Percentiles rank a stretch among this genome's conserved stretches.
Conservation (phyloP, 2,329 filamentous ascomycete genomes). For the Neonectria magnoliae region DNA sequence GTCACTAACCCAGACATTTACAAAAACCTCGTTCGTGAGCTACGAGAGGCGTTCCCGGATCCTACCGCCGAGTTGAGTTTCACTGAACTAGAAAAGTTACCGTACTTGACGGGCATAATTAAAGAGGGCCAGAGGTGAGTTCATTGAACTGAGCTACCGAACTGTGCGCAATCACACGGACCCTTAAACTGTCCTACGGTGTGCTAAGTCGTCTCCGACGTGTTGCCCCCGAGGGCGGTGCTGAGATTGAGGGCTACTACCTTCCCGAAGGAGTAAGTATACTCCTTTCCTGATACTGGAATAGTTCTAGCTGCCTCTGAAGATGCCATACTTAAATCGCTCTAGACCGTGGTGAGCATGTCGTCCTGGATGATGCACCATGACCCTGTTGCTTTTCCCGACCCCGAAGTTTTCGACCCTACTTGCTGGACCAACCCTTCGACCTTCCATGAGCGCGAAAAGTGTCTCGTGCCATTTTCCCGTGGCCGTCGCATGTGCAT, state of each 20-base stretch:
- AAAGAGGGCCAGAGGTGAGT: conserved; percentile 23
- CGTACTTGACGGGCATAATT: conserved; percentile 17
- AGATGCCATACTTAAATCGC: neutral
- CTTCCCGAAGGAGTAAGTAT: conserved; percentile 10
- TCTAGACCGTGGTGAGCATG: conserved; percentile 16
- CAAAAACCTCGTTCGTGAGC: conserved; percentile 7
- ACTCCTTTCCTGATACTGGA: neutral
- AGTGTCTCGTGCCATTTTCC: conserved; percentile 14
- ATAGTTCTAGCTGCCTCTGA: neutral
- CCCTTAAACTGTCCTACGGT: conserved; percentile 16
- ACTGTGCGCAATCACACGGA: neutral
- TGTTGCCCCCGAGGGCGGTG: conserved; percentile 11
- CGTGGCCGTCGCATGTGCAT: conserved; percentile 22
- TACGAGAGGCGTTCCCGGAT: conserved; percentile 18
- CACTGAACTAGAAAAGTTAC: conserved; percentile 12
- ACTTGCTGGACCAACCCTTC: conserved; percentile 19
- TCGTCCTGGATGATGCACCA: conserved; percentile 28
- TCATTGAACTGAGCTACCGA: too few relatives aligned
- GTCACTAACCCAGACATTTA: conserved; percentile 19
- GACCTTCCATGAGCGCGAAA: conserved; percentile 16
- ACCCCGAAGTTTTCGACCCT: conserved; percentile 16
- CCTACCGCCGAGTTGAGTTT: conserved; percentile 3
- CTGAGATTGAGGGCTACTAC: conserved; percentile 19
- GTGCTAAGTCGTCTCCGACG: conserved; percentile 21
- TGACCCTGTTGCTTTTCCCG: conserved; percentile 6